A percentile compares a stretch with the other conserved stretches of the same genome.
These are phyloP conservation scores for Vickermania ingenoplastis DNA, from an alignment of 208 protist species.

Conservation along the genomic window DNA sequence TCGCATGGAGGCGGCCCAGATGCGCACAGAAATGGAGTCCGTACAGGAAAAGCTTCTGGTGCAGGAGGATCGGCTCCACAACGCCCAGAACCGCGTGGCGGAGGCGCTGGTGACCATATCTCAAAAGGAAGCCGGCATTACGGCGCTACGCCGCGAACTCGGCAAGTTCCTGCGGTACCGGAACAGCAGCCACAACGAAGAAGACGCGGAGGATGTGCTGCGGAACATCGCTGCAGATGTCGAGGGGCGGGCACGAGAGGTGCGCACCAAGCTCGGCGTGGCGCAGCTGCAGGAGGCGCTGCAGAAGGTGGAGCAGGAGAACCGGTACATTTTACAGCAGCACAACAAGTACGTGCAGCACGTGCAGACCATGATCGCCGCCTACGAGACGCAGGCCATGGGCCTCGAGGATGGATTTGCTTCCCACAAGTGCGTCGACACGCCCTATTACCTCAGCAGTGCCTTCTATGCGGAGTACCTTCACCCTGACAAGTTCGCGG, in stretches of 20 bases:
- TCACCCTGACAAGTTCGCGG: slow-evolving; percentile 14
- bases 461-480: slow-evolving; percentile 12
- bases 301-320: slow-evolving; percentile 35
- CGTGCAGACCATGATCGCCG: slow-evolving; percentile 32
- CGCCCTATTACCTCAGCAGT: slow-evolving; percentile 26
- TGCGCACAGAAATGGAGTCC: slow-evolving; percentile 34
- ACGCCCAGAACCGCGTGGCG: slow-evolving; percentile 52
- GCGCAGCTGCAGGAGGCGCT: slow-evolving; percentile 51
- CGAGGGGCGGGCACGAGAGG: slow-evolving; percentile 54
- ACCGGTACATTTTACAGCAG: slow-evolving; percentile 51
- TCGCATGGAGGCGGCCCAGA: slow-evolving; percentile 38
- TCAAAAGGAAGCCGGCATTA: slow-evolving; percentile 67
- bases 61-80: slow-evolving; percentile 60
- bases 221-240: slow-evolving; percentile 58
- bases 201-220: slow-evolving; percentile 51
- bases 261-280: slow-evolving; percentile 56
- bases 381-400: slow-evolving; percentile 35
- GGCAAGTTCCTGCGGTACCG: slow-evolving; percentile 24
- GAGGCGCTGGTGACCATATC: slow-evolving; percentile 64
- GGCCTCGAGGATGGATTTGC: slow-evolving; percentile 40
- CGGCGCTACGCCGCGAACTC: slow-evolving; percentile 58
- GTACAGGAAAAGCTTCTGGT: slow-evolving; percentile 43
- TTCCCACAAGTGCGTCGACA: slow-evolving; percentile 40
- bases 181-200: slow-evolving; percentile 5
- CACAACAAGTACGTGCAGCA: slow-evolving; percentile 69